These are phyloP conservation scores for Mortierella sp. DNA, from an alignment of 371 early-diverging fungal genomes.

Conservation along the genomic window DNA sequence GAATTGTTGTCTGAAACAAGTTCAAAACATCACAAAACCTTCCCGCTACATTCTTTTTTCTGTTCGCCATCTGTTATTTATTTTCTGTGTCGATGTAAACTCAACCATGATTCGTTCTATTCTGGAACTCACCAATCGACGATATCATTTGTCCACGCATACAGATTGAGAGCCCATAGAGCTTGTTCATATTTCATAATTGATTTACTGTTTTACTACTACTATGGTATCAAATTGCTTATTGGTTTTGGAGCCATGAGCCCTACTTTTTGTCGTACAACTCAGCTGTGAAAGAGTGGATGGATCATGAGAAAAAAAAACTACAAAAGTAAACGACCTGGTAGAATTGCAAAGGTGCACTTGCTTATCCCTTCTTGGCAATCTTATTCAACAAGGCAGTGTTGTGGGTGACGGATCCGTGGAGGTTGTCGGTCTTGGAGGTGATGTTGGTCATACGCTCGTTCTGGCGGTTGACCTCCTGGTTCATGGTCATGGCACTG, in stretches of 20 bases:
- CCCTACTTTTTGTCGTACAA: background rate
- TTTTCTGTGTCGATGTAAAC: background rate
- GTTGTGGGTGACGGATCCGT: slow-evolving; percentile 42
- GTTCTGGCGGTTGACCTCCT: slow-evolving; percentile 83
- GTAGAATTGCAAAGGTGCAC: background rate
- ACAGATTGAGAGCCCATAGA: background rate
- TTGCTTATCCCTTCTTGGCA: slow-evolving; percentile 45
- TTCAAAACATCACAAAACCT: too few species aligned
- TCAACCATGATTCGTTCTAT: background rate
- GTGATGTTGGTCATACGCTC: slow-evolving; percentile 61
- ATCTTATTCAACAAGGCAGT: slow-evolving; percentile 52
- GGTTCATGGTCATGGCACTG: slow-evolving; percentile 81
- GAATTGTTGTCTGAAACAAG: too few species aligned
- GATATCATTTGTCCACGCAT: background rate
- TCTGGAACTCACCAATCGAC: background rate
- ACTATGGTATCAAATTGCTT: slow-evolving; percentile 3
- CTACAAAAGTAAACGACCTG: background rate
- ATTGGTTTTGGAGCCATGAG: slow-evolving; percentile 6
- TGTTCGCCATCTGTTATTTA: too few species aligned
- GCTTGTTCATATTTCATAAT: background rate
- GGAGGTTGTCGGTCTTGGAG: slow-evolving; percentile 61
- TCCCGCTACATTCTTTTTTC: too few species aligned
- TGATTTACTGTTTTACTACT: background rate
- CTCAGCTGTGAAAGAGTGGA: background rate
- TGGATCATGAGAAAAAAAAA: background rate